These are phyloP conservation scores for Sphagnum fallax DNA, from an alignment of 228 moss, liverwort and hornwort species.

Conservation along the genomic window DNA sequence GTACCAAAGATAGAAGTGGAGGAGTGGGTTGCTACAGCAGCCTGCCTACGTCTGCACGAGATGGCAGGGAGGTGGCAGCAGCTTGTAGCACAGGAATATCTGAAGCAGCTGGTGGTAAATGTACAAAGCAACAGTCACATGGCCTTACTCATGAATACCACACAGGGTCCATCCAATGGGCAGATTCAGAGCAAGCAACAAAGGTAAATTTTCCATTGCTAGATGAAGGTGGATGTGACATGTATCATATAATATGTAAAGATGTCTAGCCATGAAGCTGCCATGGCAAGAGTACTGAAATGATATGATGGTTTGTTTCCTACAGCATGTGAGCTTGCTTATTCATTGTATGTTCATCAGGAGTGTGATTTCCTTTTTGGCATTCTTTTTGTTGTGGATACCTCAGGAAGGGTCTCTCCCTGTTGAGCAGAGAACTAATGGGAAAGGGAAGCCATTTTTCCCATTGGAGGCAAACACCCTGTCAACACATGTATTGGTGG, in stretches of 20 bases:
- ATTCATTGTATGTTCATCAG: too few species aligned
- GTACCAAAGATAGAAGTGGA: constrained; percentile 24
- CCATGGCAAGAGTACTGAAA: too few species aligned
- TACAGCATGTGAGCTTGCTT: too few species aligned
- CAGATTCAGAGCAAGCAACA: constrained; percentile 13
- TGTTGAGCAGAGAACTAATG: constrained; percentile 84
- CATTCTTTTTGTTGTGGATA: neutral
- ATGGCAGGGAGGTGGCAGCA: constrained; percentile 39
- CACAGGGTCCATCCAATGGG: constrained; percentile 20
- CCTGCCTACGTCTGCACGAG: constrained; percentile 20
- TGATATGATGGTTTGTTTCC: too few species aligned
- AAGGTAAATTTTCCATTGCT: constrained; percentile 27
- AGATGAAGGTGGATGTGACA: neutral
- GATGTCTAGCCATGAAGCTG: too few species aligned
- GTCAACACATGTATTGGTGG: constrained; percentile 39
- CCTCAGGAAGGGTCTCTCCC: constrained; percentile 58
- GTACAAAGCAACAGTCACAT: constrained; percentile 66
- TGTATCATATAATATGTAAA: too few species aligned
- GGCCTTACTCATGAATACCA: constrained; percentile 39
- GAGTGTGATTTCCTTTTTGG: too few species aligned
- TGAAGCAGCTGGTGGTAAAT: constrained; percentile 27
- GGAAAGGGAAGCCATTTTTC: constrained; percentile 46
- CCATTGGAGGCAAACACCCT: constrained; percentile 47
- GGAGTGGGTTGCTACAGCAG: constrained; percentile 10
- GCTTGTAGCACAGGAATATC: constrained; percentile 20